Conservation (phyloP, 768 basidiomycete species). For the Boletus vermiculosoides region DNA sequence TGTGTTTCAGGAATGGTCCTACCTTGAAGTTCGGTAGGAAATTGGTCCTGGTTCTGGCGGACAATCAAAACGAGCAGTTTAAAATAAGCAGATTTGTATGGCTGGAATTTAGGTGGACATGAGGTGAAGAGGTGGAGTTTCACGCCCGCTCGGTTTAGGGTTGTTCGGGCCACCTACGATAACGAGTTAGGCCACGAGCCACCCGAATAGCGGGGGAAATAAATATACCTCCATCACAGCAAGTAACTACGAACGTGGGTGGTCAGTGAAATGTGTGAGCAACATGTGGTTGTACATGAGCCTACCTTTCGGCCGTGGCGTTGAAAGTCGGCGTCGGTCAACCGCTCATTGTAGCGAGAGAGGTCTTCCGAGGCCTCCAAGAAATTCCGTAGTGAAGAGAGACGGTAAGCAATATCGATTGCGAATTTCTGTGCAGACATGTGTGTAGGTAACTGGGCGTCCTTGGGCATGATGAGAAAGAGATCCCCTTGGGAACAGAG, state of each 20-base stretch:
- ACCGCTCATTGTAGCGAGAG: slow-evolving; percentile 15
- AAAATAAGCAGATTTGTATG: slow-evolving; percentile 50
- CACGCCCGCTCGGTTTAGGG: slow-evolving; percentile 43
- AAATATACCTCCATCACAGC: slow-evolving; percentile 49
- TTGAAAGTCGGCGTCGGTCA: slow-evolving; percentile 23
- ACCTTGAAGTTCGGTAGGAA: slow-evolving; percentile 29
- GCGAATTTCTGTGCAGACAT: slow-evolving; percentile 26
- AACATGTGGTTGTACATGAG: background rate
- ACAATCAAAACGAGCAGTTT: slow-evolving; percentile 43
- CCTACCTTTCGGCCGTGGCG: slow-evolving; percentile 30
- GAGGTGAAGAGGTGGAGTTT: slow-evolving; percentile 45
- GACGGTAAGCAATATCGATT: slow-evolving; percentile 28
- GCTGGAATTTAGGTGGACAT: slow-evolving; percentile 40
- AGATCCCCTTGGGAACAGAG: slow-evolving; percentile 18
- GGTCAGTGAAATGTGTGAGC: slow-evolving; percentile 5
- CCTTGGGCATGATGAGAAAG: slow-evolving; percentile 15
- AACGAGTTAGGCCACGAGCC: background rate
- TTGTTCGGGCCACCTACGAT: slow-evolving; percentile 45
- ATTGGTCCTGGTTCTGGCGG: slow-evolving; percentile 33
- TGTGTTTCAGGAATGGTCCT: background rate
- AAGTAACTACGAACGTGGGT: slow-evolving; percentile 40
- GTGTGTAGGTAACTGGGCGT: slow-evolving; percentile 12
- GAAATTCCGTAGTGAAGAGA: slow-evolving; percentile 32
- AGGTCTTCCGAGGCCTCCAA: slow-evolving; percentile 30
- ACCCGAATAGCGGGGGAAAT: slow-evolving; percentile 4